Conservation (phyloP, 306 rosid species). For the Argentina anserina region DNA sequence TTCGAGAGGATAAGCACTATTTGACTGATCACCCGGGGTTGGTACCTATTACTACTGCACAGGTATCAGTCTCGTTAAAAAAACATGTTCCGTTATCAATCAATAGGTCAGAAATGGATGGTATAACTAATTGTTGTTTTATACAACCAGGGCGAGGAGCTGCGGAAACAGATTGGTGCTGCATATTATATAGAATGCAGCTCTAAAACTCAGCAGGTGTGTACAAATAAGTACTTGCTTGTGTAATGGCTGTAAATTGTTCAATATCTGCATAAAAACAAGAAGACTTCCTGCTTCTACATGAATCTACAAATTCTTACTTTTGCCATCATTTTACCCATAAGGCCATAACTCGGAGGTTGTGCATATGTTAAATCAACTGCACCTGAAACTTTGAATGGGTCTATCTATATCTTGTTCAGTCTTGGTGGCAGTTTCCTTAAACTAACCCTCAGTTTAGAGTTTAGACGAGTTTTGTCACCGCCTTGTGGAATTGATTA, state of each 20-base stretch:
- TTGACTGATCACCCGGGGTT: slow-evolving; percentile 85
- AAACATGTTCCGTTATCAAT: slow-evolving; percentile 15
- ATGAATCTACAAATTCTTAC: neutral
- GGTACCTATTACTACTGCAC: slow-evolving; percentile 77
- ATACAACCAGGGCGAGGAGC: slow-evolving; percentile 83
- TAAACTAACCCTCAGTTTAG: too few species aligned
- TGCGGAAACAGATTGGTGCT: slow-evolving; percentile 82
- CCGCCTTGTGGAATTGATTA: too few species aligned
- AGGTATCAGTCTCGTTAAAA: slow-evolving; percentile 43
- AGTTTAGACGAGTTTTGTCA: neutral
- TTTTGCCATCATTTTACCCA: neutral
- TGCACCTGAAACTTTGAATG: neutral
- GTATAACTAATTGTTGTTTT: slow-evolving; percentile 19
- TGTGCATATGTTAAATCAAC: neutral
- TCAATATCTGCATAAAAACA: neutral
- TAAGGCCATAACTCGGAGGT: neutral
- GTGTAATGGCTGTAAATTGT: neutral
- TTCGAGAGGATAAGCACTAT: slow-evolving; percentile 84
- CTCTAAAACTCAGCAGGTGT: slow-evolving; percentile 95
- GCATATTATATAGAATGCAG: slow-evolving; percentile 81
- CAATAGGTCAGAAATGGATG: neutral
- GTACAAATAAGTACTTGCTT: slow-evolving; percentile 17
- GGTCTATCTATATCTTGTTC: neutral
- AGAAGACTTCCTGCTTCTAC: neutral
- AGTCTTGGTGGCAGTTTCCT: neutral